Percentiles rank a stretch among this genome's conserved stretches.
These are phyloP conservation scores for Apiospora pterosperma DNA, from an alignment of 2,329 filamentous ascomycete species.

Conservation along the genomic window DNA sequence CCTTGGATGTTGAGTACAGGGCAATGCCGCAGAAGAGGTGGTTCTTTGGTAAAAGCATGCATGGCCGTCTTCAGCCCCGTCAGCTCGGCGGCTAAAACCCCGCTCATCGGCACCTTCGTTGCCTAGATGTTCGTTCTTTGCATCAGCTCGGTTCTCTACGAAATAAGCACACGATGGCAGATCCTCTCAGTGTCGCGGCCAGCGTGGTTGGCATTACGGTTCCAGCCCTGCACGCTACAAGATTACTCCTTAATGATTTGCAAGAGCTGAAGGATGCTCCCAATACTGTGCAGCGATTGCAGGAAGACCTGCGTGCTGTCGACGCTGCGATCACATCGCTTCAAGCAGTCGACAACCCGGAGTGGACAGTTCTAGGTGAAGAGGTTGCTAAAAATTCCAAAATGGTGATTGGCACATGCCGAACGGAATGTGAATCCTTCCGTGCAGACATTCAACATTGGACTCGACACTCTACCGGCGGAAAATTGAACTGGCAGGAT, in stretches of 20 bases:
- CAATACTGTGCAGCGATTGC: neutral
- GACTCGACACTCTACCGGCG: slow-evolving; percentile 1
- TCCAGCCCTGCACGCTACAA: slow-evolving; percentile 1
- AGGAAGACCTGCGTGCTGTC: neutral
- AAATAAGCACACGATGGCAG: neutral
- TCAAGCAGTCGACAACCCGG: neutral
- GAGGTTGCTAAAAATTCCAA: neutral
- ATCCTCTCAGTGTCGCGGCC: neutral
- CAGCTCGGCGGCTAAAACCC: too few species aligned
- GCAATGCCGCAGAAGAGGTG: too few species aligned
- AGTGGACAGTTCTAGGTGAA: neutral
- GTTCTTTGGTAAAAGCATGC: too few species aligned
- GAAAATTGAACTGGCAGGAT: neutral
- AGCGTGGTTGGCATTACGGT: neutral
- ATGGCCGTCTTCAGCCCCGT: too few species aligned
- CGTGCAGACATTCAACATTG: neutral
- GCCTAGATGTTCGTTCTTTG: too few species aligned
- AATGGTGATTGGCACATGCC: neutral
- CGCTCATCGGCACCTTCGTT: too few species aligned
- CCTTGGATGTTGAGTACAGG: too few species aligned
- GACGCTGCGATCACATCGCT: neutral
- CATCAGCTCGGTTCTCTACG: neutral
- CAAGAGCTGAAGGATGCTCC: neutral
- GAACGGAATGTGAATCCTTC: neutral
- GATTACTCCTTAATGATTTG: neutral